Evolutionary conservation across 2,329 filamentous ascomycete species (phyloP).

Genomic region (Fusarium devonianum): DNA sequence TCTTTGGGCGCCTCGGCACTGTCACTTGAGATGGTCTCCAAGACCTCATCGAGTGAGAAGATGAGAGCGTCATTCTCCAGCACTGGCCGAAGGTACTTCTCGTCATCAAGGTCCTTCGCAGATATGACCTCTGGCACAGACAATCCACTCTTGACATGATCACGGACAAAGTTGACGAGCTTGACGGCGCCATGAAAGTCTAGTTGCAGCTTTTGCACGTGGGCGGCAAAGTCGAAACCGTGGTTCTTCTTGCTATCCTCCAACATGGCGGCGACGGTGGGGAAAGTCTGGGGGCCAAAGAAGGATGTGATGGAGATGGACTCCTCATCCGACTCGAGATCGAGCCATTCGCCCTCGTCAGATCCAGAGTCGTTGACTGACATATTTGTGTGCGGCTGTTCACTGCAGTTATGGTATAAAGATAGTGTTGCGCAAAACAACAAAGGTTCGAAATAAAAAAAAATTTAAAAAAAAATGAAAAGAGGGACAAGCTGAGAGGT

Average conservation of each 20-base stretch:
- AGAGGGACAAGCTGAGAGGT: conserved; percentile 6
- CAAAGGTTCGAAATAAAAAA: conserved; percentile 48
- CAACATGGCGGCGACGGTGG: conserved; percentile 70
- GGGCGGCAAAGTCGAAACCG: conserved; percentile 70
- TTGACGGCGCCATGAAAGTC: conserved; percentile 79
- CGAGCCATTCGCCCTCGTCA: conserved; percentile 60
- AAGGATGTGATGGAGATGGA: conserved; percentile 69
- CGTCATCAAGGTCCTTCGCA: conserved; percentile 71
- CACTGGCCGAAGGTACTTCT: conserved; percentile 82
- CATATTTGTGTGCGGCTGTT: too few relatives aligned
- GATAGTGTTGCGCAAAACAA: too few relatives aligned
- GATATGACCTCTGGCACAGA: conserved; percentile 65
- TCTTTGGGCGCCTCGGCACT: conserved; percentile 50
- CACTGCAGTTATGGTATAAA: conserved; percentile 4
- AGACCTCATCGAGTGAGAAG: conserved; percentile 80
- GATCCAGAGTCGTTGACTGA: conserved; percentile 43
- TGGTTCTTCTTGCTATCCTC: conserved; percentile 71
- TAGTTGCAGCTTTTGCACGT: conserved; percentile 64
- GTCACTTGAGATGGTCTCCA: conserved; percentile 54
- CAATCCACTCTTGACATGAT: conserved; percentile 53
- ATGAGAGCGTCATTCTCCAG: conserved; percentile 90
- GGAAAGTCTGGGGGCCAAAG: conserved; percentile 71
- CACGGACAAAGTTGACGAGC: conserved; percentile 74
- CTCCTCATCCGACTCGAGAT: conserved; percentile 69
- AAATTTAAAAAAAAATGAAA: conserved; percentile 2